phyloP scores from a whole-genome alignment of 164 flowering plant genomes.

The Magnolia kwangsiensis region DNA sequence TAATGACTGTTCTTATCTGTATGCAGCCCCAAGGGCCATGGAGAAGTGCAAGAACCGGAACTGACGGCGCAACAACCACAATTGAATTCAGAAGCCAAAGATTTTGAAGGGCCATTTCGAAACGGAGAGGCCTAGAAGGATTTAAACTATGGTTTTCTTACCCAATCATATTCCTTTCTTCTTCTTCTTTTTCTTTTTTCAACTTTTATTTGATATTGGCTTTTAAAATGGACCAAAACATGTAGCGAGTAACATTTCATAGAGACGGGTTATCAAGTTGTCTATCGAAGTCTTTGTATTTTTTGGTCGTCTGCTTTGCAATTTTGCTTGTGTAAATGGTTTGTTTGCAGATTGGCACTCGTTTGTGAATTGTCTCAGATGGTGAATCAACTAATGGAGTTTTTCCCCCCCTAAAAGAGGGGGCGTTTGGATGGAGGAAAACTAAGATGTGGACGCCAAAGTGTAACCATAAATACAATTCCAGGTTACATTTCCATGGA shows the following conservation, averaged over 20 bases:
- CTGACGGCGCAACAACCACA: slow-evolving; percentile 21
- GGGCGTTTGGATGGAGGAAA: no score
- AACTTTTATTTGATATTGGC: background rate
- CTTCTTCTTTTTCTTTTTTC: background rate
- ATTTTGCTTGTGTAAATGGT: no score
- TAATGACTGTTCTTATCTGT: background rate
- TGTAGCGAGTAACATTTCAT: background rate
- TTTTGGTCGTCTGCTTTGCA: no score
- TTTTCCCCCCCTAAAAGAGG: no score
- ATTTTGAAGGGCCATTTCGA: background rate
- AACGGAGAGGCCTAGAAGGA: background rate
- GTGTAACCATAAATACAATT: no score
- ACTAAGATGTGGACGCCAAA: no score
- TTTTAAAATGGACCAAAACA: background rate
- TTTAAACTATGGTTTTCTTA: background rate
- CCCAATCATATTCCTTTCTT: background rate
- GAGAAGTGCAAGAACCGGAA: slow-evolving; percentile 62
- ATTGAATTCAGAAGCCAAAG: background rate
- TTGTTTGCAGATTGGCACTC: no score
- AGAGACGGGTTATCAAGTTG: no score
- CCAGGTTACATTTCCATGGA: background rate
- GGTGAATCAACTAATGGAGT: no score
- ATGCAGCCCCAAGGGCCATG: slow-evolving; percentile 77
- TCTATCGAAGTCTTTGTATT: no score
- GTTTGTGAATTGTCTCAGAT: no score